Evolutionary conservation across 768 basidiomycete species (phyloP).

Genomic region (Tubosaeta brunneosetosa): DNA sequence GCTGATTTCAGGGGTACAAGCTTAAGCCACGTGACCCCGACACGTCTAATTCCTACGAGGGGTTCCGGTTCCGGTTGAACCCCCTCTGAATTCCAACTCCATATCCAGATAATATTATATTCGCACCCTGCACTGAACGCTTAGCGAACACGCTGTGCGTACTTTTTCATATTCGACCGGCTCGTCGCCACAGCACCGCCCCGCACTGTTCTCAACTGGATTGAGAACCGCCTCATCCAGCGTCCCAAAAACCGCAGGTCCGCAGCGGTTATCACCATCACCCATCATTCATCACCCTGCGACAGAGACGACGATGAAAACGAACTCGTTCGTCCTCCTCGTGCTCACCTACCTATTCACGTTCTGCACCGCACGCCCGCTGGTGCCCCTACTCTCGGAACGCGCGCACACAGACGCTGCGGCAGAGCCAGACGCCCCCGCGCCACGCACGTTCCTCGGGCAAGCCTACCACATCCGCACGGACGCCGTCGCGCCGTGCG

Average conservation of each 20-base stretch:
- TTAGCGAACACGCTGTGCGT: conserved; percentile 12
- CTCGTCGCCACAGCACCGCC: not conserved
- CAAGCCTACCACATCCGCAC: conserved; percentile 6
- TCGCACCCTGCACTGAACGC: not conserved
- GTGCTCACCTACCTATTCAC: conserved; percentile 8
- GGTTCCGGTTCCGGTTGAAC: not conserved
- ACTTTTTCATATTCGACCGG: not conserved
- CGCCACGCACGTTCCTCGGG: conserved; percentile 14
- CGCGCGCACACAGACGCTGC: not conserved
- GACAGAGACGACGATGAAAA: conserved; percentile 2
- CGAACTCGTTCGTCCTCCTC: not conserved
- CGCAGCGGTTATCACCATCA: not conserved
- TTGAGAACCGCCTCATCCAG: not conserved
- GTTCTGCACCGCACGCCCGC: conserved; percentile 8
- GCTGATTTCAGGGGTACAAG: too few relatives aligned
- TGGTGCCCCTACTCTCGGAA: not conserved
- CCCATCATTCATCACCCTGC: not conserved
- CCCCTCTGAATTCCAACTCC: not conserved
- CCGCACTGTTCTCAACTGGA: not conserved
- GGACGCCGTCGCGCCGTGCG: not conserved
- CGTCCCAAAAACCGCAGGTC: too few relatives aligned
- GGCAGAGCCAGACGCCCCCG: not conserved
- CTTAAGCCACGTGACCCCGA: conserved; percentile 14
- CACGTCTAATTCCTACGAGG: not conserved
- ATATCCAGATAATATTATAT: too few relatives aligned